These are phyloP conservation scores for Pezicula neosporulosa DNA, from an alignment of 2,329 filamentous ascomycete genomes.

Conservation along the genomic window DNA sequence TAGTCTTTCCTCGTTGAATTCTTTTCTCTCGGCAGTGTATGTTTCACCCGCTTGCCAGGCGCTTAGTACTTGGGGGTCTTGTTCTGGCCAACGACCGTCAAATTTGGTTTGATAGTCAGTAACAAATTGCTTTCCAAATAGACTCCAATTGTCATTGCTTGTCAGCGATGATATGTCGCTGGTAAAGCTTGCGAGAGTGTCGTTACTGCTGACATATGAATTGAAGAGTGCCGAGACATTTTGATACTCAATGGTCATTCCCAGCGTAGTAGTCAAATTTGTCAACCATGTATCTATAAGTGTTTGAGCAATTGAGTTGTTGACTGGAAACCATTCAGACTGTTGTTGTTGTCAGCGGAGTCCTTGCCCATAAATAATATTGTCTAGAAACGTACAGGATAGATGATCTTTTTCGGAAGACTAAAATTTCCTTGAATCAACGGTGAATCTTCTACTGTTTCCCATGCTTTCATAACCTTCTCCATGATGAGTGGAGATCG, in stretches of 20 bases:
- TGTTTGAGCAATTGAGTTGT: neutral
- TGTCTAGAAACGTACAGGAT: neutral
- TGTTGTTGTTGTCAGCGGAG: too few relatives aligned
- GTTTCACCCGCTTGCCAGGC: neutral
- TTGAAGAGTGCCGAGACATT: neutral
- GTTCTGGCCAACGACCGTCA: neutral
- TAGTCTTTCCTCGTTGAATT: neutral
- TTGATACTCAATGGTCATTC: neutral
- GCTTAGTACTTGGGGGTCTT: neutral
- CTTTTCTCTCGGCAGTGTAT: neutral
- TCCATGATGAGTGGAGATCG: neutral
- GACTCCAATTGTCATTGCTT: neutral
- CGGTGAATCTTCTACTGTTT: neutral
- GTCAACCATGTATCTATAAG: neutral
- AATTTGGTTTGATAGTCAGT: neutral
- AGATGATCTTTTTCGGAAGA: neutral
- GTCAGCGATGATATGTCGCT: neutral
- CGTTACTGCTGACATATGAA: neutral
- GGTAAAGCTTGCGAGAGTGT: neutral
- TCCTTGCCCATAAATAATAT: too few relatives aligned
- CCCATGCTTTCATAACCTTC: neutral
- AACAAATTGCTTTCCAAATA: neutral
- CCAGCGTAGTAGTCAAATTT: neutral
- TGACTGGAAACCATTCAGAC: neutral
- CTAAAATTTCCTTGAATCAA: neutral